Conservation (phyloP, 345 rosid genomes). For the Salix suchowensis region DNA sequence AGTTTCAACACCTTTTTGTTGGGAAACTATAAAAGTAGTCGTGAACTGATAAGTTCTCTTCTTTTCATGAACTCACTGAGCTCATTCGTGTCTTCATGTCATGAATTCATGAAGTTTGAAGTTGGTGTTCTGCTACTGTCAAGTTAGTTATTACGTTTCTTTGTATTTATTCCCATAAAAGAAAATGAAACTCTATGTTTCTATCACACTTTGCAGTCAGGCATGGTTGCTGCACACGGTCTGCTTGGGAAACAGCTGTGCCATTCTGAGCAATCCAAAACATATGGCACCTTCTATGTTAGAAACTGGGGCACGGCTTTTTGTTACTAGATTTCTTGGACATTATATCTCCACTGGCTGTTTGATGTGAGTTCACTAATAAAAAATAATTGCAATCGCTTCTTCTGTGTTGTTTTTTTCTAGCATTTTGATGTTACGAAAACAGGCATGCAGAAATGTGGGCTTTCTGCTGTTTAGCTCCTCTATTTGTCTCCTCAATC, state of each 20-base stretch:
- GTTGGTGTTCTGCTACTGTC: background rate
- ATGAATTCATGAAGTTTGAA: background rate
- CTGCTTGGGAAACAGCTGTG: slow-evolving; percentile 50
- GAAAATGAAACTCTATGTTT: background rate
- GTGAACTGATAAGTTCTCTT: background rate
- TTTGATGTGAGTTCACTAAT: slow-evolving; percentile 54
- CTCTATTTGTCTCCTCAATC: background rate
- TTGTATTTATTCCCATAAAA: background rate
- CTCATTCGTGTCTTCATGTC: background rate
- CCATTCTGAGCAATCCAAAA: slow-evolving; percentile 52
- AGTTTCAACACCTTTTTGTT: background rate
- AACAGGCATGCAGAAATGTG: background rate
- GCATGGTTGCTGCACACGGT: slow-evolving; percentile 61
- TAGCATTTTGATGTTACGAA: background rate
- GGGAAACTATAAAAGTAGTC: background rate
- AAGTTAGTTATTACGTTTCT: background rate
- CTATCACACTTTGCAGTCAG: slow-evolving; percentile 46
- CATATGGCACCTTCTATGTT: slow-evolving; percentile 73
- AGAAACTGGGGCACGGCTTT: slow-evolving; percentile 70
- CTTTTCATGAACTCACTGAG: too few relatives aligned
- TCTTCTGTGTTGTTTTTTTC: too few relatives aligned
- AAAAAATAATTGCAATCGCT: background rate
- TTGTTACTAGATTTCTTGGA: slow-evolving; percentile 70
- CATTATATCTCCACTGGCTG: slow-evolving; percentile 60
- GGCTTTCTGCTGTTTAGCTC: background rate